Conservation (phyloP, 1,139 yeast species). For the Nakaseomyces kungkrabaensis region DNA sequence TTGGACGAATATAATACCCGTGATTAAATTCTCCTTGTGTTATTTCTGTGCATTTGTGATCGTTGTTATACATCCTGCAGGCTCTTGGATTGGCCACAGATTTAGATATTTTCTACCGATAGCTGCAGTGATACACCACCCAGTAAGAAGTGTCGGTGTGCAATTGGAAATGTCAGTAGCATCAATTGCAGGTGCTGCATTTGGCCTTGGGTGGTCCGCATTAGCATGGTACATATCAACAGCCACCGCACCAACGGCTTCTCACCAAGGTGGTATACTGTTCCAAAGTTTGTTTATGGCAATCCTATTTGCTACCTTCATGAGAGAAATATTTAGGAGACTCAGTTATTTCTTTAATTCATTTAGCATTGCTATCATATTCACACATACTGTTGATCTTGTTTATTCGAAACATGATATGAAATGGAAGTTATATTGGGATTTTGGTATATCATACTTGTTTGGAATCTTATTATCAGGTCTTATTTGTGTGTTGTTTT, state of each 20-base stretch:
- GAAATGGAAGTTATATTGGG: slow-evolving; percentile 34
- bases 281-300: slow-evolving; percentile 36
- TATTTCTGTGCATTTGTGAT: slow-evolving; percentile 33
- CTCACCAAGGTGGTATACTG: slow-evolving; percentile 39
- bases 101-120: slow-evolving; percentile 34
- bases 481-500: slow-evolving; percentile 29
- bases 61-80: slow-evolving; percentile 33
- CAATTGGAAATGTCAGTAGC: slow-evolving; percentile 38
- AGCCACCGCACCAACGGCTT: slow-evolving; percentile 33
- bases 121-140: slow-evolving; percentile 38
- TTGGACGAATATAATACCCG: slow-evolving; percentile 7
- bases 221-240: slow-evolving; percentile 36
- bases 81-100: slow-evolving; percentile 35
- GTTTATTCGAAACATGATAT: slow-evolving; percentile 17
- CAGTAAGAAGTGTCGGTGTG: slow-evolving; percentile 39
- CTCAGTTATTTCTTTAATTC: slow-evolving; percentile 33
- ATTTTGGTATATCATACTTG: slow-evolving; percentile 36
- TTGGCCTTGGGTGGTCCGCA: slow-evolving; percentile 40
- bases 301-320: slow-evolving; percentile 33
- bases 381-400: slow-evolving; percentile 24
- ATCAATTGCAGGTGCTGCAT: slow-evolving; percentile 37
- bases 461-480: slow-evolving; percentile 36
- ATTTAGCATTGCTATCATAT: slow-evolving; percentile 33
- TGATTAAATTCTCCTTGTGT: slow-evolving; percentile 35
- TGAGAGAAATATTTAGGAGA: slow-evolving; percentile 35